Percentiles rank a stretch among this genome's conserved stretches.
Conservation (phyloP, 257 asterid genomes). For the Ballota nigra region DNA sequence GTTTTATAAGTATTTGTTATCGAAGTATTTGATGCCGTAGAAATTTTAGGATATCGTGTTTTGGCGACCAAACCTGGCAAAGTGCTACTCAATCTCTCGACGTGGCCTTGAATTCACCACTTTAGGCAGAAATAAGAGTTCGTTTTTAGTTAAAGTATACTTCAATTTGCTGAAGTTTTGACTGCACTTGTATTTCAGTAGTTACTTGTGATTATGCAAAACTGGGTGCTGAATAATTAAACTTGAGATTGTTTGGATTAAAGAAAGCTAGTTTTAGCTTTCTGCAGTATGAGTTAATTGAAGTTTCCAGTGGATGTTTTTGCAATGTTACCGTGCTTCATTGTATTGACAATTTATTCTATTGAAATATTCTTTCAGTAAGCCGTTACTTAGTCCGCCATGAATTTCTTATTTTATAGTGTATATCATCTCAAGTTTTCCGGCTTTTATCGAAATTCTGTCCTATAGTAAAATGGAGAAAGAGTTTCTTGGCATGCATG, state of each 20-base stretch:
- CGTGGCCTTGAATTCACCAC: neutral
- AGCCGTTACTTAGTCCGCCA: neutral
- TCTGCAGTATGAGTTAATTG: constrained; percentile 3
- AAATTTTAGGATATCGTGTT: neutral
- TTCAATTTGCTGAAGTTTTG: neutral
- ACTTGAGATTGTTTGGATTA: neutral
- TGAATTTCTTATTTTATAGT: neutral
- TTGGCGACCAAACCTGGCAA: neutral
- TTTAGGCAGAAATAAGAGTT: neutral
- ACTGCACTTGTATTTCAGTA: neutral
- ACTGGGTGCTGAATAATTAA: neutral
- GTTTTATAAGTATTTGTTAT: neutral
- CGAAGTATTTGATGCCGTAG: neutral
- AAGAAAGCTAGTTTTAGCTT: neutral
- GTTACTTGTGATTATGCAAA: neutral
- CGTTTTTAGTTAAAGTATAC: neutral
- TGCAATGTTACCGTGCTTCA: neutral
- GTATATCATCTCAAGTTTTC: neutral
- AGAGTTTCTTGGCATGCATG: neutral
- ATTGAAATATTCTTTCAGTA: constrained; percentile 4
- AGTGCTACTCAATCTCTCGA: neutral
- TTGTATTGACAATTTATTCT: constrained; percentile 2
- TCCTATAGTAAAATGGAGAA: neutral
- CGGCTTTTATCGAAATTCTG: neutral
- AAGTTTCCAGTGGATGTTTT: neutral